These are phyloP conservation scores for Phytopythium ostracodes DNA, from an alignment of 352 stramenopile genomes.

Conservation along the genomic window DNA sequence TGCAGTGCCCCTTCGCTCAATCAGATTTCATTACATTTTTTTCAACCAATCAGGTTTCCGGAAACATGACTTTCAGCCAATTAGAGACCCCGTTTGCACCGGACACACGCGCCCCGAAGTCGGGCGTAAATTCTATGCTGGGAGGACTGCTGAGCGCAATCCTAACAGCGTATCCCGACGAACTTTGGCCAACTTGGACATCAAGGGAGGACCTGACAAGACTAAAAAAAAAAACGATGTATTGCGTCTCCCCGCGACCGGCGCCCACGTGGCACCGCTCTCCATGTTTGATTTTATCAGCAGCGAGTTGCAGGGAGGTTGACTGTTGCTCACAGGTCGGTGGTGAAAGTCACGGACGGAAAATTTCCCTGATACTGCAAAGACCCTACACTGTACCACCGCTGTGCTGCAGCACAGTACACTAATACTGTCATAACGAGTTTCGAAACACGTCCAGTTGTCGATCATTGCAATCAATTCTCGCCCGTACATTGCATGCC, in stretches of 20 bases:
- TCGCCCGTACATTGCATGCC: not conserved
- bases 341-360: not conserved
- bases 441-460: not conserved
- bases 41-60: not conserved
- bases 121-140: too few relatives aligned
- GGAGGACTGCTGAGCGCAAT: too few relatives aligned
- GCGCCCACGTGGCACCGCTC: not conserved
- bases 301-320: not conserved
- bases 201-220: not conserved
- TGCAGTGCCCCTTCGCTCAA: not conserved
- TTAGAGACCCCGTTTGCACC: too few relatives aligned
- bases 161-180: not conserved
- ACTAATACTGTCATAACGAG: too few relatives aligned
- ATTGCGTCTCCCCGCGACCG: not conserved
- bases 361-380: slow-evolving; percentile 1
- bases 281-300: not conserved
- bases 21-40: not conserved
- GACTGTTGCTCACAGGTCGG: too few relatives aligned
- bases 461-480: not conserved
- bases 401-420: not conserved
- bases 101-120: too few relatives aligned
- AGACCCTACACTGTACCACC: not conserved
- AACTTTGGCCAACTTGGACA: not conserved
- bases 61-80: not conserved
- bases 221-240: not conserved